Evolutionary conservation across 202 grass and related monocot species (phyloP), one percentile per base, ranked within the genome.

Genomic region (Zoysia matrella): DNA sequence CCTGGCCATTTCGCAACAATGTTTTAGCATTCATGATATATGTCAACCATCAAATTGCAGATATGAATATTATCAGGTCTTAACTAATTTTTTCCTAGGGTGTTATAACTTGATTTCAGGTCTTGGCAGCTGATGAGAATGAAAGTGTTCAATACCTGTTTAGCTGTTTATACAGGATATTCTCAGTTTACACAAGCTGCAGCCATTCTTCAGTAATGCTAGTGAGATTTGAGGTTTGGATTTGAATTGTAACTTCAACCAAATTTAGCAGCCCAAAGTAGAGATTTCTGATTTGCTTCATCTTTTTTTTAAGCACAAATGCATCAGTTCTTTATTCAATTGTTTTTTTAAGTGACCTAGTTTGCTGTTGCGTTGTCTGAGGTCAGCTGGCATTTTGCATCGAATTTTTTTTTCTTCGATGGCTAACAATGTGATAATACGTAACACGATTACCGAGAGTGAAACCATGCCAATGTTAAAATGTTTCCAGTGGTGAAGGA

Each of bases 161-260:
- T 86, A 77, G 30, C 30, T 36, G 30, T 36, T 36, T 36, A 36
- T 88, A 85, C 61, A 56, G 16, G 72, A 69, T 51, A 13, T 44
- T 85, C 66, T 92, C 85, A 48, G 52, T 78, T 76, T n/a, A 90
- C 88, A 69, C 90, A 92, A 67, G 76, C 93, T 95, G 87, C 80
- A 77, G 56, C 40, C 54, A 73, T 80, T 40, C 57, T 60, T 41
- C 6, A 73, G 77, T 78, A 84, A 53, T 82, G 52, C 64, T 67
- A 14, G 18, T 18, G 51, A 49, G 4, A 41, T 39, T 45, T 39
- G 4, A 3, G 46, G 69, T 54, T 54, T 3, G 3, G 2, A 8
- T 60, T 60, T 60, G n/a, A 60, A 60, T 22, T 60, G 7, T 2
- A 60, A 22, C 57, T n/a, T 57, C 14, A 57, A 57, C n/a, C 5